Evolutionary conservation across 2,329 filamentous ascomycete genomes (phyloP).

Genomic region (Hysterium pulicare): DNA sequence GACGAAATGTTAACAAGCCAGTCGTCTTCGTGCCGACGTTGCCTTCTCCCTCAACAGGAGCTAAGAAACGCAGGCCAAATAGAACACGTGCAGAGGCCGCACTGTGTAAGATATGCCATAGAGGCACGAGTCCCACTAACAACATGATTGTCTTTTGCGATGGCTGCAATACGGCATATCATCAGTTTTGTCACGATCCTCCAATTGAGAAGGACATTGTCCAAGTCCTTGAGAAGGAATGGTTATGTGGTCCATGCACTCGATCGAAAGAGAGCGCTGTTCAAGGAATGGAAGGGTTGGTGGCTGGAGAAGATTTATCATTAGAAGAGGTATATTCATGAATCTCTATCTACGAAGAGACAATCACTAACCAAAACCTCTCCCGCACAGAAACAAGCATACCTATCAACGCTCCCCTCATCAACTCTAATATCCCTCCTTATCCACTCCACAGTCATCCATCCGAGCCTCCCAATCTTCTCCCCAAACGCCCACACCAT

Average conservation of each 20-base stretch:
- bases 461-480: conserved; percentile 67
- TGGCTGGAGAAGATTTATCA: conserved; percentile 38
- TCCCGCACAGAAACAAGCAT: conserved; percentile 55
- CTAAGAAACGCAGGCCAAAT: conserved; percentile 59
- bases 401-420: conserved; percentile 60
- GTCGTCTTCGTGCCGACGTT: conserved; percentile 59
- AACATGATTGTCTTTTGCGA: conserved; percentile 87
- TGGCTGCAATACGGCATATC: conserved; percentile 74
- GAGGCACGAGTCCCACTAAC: conserved; percentile 66
- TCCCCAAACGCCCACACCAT: conserved; percentile 33
- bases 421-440: conserved; percentile 63
- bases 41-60: conserved; percentile 44
- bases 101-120: conserved; percentile 69
- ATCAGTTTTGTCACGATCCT: conserved; percentile 77
- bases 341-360: neutral
- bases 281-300: conserved; percentile 35
- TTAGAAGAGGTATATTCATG: conserved; percentile 39
- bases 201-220: conserved; percentile 68
- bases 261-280: conserved; percentile 28
- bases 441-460: conserved; percentile 57
- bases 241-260: conserved; percentile 66
- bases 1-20: conserved; percentile 67
- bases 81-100: conserved; percentile 47
- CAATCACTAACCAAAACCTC: conserved; percentile 6
- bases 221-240: conserved; percentile 62